These are phyloP conservation scores for Citrullus mucosospermus DNA, from an alignment of 306 rosid genomes.

Conservation along the genomic window DNA sequence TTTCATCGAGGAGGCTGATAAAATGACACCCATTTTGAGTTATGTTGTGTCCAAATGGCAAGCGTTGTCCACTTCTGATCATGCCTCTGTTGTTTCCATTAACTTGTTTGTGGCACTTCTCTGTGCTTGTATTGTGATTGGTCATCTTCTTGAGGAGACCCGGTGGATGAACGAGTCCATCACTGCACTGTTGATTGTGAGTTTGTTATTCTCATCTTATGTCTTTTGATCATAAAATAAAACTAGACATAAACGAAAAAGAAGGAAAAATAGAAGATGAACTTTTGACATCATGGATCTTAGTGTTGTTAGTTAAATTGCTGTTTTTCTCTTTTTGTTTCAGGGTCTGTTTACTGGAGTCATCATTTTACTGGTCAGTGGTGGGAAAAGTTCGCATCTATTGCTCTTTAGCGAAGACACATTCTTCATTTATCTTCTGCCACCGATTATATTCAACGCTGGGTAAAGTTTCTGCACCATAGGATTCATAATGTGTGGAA, in stretches of 20 bases:
- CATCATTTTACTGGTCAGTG: slow-evolving; percentile 56
- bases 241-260: background rate
- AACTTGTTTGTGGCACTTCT: slow-evolving; percentile 83
- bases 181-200: slow-evolving; percentile 83
- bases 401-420: slow-evolving; percentile 89
- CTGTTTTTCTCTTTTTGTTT: slow-evolving; percentile 16
- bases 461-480: slow-evolving; percentile 42
- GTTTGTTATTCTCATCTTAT: slow-evolving; percentile 15
- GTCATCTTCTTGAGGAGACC: slow-evolving; percentile 94
- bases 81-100: slow-evolving; percentile 73
- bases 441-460: slow-evolving; percentile 93
- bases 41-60: slow-evolving; percentile 26
- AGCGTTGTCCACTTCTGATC: slow-evolving; percentile 53
- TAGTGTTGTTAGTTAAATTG: background rate
- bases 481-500: background rate
- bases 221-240: background rate
- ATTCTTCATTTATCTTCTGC: slow-evolving; percentile 89
- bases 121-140: slow-evolving; percentile 86
- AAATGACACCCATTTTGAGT: slow-evolving; percentile 41
- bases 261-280: background rate
- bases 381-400: slow-evolving; percentile 83
- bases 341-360: slow-evolving; percentile 81
- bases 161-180: slow-evolving; percentile 90
- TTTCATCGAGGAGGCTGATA: slow-evolving; percentile 15
- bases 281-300: background rate